Conservation (phyloP, 441 rosid genomes). For the Codiaeum variegatum region DNA sequence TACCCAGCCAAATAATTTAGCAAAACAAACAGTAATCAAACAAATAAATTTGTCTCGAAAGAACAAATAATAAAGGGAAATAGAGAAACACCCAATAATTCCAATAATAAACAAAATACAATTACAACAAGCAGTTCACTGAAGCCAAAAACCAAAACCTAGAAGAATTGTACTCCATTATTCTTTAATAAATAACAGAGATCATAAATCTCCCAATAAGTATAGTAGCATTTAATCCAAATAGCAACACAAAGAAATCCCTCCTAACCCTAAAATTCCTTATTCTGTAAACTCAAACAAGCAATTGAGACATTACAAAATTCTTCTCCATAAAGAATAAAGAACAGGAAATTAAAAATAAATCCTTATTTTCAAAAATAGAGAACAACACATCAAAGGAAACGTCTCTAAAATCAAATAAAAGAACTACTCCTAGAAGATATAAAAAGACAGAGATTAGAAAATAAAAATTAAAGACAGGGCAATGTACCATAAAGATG, state of each 20-base stretch:
- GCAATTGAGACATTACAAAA: background rate
- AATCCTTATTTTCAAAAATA: background rate
- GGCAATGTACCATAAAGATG: conserved; percentile 27
- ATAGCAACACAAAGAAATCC: background rate
- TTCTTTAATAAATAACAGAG: background rate
- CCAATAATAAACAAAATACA: background rate
- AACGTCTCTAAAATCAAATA: background rate
- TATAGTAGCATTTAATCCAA: background rate
- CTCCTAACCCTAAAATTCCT: background rate
- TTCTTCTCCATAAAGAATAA: background rate
- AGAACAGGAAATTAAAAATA: background rate
- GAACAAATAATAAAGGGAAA: background rate
- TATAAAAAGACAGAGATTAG: background rate
- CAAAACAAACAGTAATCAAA: background rate
- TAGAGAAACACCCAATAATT: background rate
- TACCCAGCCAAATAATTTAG: background rate
- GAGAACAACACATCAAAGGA: background rate
- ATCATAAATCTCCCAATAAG: background rate
- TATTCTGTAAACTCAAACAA: background rate
- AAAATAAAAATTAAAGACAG: background rate
- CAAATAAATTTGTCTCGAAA: background rate
- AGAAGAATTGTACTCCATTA: background rate
- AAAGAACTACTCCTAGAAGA: background rate
- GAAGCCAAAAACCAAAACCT: background rate
- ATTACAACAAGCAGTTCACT: background rate